A percentile compares a stretch with the other conserved stretches of the same genome.
Evolutionary conservation across 192 early-diverging fungal species (phyloP).

Genomic region (Coemansia sp.): DNA sequence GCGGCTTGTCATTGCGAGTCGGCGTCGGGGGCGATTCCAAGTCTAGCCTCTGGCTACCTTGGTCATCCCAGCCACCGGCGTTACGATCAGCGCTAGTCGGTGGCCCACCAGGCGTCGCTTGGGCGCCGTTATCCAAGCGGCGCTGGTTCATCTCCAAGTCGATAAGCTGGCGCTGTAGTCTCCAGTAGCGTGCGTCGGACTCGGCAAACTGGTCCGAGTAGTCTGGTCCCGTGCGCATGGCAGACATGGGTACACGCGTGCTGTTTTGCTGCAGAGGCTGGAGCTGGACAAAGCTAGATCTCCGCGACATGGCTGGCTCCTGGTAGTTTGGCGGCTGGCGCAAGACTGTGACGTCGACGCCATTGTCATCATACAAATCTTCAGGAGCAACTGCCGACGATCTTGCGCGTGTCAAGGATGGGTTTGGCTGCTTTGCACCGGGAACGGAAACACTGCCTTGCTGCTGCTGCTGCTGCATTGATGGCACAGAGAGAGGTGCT

Average conservation of each 20-base stretch:
- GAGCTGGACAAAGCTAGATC: conserved; percentile 46
- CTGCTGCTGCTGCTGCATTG: conserved; percentile 1
- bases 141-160: conserved; percentile 49
- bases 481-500: background rate
- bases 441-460: background rate
- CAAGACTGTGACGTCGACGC: conserved; percentile 16
- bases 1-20: conserved; percentile 5
- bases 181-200: conserved; percentile 50
- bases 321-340: conserved; percentile 44
- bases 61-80: conserved; percentile 12
- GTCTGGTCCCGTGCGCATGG: conserved; percentile 5
- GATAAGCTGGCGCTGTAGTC: conserved; percentile 50
- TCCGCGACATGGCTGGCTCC: conserved; percentile 42
- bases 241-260: conserved; percentile 13
- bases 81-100: background rate
- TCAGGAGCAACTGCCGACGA: background rate
- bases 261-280: conserved; percentile 12
- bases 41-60: conserved; percentile 15
- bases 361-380: background rate
- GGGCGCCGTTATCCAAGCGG: background rate
- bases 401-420: background rate
- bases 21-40: conserved; percentile 44
- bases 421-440: background rate
- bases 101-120: background rate
- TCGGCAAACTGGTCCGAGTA: conserved; percentile 45